These are phyloP conservation scores for Cladosporium sp. DNA, from an alignment of 2,329 filamentous ascomycete genomes.

Conservation along the genomic window DNA sequence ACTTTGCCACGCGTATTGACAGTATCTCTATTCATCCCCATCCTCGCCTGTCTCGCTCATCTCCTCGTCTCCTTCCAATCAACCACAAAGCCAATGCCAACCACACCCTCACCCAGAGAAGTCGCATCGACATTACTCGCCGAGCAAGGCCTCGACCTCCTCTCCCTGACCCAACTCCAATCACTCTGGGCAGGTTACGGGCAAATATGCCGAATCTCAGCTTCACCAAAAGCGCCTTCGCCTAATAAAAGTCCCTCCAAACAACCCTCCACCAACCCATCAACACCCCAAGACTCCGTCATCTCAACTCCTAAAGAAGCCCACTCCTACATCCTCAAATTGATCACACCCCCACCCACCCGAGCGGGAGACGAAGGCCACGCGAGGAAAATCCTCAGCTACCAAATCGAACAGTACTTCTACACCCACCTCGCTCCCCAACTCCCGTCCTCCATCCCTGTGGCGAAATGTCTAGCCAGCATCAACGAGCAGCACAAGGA, in stretches of 20 bases:
- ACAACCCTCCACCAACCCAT: not conserved
- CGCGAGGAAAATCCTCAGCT: conserved; percentile 62
- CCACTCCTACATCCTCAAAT: conserved; percentile 52
- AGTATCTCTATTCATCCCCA: not conserved
- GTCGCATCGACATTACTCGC: not conserved
- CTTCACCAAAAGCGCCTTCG: conserved; percentile 23
- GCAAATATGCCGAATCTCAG: conserved; percentile 53
- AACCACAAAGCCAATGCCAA: not conserved
- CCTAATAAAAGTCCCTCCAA: not conserved
- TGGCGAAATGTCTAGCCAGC: conserved; percentile 46
- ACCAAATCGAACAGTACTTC: conserved; percentile 64
- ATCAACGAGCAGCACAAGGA: not conserved
- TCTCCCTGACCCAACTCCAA: conserved; percentile 29
- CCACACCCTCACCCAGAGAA: not conserved
- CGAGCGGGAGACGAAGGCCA: conserved; percentile 54
- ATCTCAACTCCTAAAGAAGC: conserved; percentile 1
- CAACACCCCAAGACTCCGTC: conserved; percentile 22
- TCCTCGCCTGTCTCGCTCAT: not conserved
- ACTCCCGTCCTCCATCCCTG: conserved; percentile 41
- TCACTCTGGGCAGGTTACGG: conserved; percentile 48
- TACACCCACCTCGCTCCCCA: conserved; percentile 54
- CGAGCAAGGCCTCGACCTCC: not conserved
- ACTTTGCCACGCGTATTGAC: no score
- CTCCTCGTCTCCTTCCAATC: not conserved
- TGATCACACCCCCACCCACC: conserved; percentile 51